Evolutionary conservation across 2,329 filamentous ascomycete species (phyloP).

Genomic region (Parastagonospora nodorum): DNA sequence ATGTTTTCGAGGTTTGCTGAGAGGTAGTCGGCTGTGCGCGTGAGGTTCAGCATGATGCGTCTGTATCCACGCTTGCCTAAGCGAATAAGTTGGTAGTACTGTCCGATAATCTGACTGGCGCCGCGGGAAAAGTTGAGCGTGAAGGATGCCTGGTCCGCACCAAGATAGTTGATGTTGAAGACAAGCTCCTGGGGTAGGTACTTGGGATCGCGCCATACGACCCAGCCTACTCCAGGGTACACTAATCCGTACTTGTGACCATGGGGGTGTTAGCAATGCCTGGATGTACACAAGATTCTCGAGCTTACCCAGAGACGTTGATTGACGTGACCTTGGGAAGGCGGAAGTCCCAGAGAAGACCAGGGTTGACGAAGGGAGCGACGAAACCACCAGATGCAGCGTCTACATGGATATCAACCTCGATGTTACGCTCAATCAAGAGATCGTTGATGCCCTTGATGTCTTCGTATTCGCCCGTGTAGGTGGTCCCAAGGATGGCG

Average conservation of each 20-base stretch:
- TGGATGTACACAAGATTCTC: neutral
- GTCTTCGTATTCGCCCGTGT: constrained; percentile 92
- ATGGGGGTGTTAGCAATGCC: neutral
- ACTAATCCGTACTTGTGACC: constrained; percentile 77
- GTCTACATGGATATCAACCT: constrained; percentile 91
- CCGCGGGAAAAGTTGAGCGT: constrained; percentile 98
- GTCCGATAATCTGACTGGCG: constrained; percentile 90
- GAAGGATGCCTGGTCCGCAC: constrained; percentile 92
- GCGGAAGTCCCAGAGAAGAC: constrained; percentile 89
- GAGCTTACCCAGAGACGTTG: constrained; percentile 75
- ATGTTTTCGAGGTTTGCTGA: constrained; percentile 71
- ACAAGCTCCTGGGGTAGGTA: constrained; percentile 79
- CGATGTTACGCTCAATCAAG: constrained; percentile 72
- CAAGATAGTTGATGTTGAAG: constrained; percentile 99
- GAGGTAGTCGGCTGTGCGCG: constrained; percentile 86
- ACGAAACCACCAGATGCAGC: constrained; percentile 93
- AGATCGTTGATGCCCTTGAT: constrained; percentile 91
- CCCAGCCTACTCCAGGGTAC: constrained; percentile 94
- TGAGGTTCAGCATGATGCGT: constrained; percentile 92
- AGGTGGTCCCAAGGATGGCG: constrained; percentile 87
- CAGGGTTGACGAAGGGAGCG: constrained; percentile 84
- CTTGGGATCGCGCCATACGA: constrained; percentile 81
- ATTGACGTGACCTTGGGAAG: constrained; percentile 88
- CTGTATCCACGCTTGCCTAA: constrained; percentile 92
- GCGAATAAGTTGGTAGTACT: constrained; percentile 97